Evolutionary conservation across 78 protist genomes (phyloP), one percentile per base, ranked within the genome.

Genomic region (Dictyostelium capitatum): DNA sequence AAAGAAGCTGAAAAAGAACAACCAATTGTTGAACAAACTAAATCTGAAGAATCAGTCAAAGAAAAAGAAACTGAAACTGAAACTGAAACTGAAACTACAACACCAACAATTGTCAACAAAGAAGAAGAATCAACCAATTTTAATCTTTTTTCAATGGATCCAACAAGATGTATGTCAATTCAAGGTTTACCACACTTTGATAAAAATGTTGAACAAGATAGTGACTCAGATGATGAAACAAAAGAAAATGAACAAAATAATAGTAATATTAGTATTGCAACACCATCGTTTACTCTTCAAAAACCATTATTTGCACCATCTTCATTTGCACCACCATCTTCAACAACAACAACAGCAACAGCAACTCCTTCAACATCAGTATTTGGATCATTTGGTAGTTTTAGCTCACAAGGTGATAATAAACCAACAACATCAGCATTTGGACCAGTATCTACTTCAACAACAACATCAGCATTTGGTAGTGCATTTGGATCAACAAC

Each of bases 301-400:
- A 23, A 23, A 30, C 46, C 73, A 30, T 65, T 65, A 15, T 65
- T 65, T 65, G n/a, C 72, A 64, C 72, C 72, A 10, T n/a, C 72
- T 11, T 64, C 72, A 11, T 64, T 64, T 64, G 15, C 73, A 65
- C 47, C 73, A 65, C 73, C 73, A 65, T 14, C 73, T 25, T 59
- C 25, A 8, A 23, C 69, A n/a, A 8, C 25, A 59, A 25, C 69
- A n/a, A 59, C 69, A 59, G 17, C 69, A 59, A 59, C 69, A 23
- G 8, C 32, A 37, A n/a, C n/a, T 57, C 65, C 17, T 8, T 17
- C 25, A 23, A 11, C 47, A 30, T 65, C 73, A 28, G 6, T 14
- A 3, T 65, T 65, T 65, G 73, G 73, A 30, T 65, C 46, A 14
- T 11, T 23, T 30, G 28, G 56, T 12, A 51, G 56, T 12, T 51